phyloP scores from a whole-genome alignment of 306 rosid species.

The Quercus parvula region DNA sequence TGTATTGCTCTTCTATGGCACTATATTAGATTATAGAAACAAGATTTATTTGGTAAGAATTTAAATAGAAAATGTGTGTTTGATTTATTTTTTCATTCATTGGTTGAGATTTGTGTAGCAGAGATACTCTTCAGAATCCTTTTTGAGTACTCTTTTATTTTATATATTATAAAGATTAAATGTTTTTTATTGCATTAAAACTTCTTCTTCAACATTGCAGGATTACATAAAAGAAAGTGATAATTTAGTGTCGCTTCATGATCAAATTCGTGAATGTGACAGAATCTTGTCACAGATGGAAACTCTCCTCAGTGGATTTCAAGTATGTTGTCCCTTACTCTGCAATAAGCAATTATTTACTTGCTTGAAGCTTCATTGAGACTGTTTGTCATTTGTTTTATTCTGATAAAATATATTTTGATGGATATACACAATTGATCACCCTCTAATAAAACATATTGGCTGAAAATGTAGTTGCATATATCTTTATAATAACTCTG shows the following conservation, averaged over 20 bases:
- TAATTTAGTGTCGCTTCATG: conserved; percentile 93
- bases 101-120: not conserved
- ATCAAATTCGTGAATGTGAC: conserved; percentile 96
- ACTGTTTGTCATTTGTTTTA: not conserved
- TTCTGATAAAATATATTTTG: not conserved
- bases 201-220: conserved; percentile 42
- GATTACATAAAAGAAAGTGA: conserved; percentile 93
- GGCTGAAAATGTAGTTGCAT: no score
- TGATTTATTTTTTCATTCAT: not conserved
- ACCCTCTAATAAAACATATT: not conserved
- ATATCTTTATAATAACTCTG: not conserved
- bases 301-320: conserved; percentile 94
- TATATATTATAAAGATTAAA: not conserved
- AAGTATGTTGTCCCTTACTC: conserved; percentile 49
- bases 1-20: not conserved
- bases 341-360: conserved; percentile 6
- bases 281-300: conserved; percentile 96
- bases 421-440: not conserved
- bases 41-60: not conserved
- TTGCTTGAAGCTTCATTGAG: not conserved
- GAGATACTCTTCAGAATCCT: not conserved
- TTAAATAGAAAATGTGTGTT: not conserved
- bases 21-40: not conserved
- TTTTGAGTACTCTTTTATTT: not conserved
- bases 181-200: not conserved